phyloP scores from a whole-genome alignment of 257 asterid species.

The Rehmannia glutinosa region DNA sequence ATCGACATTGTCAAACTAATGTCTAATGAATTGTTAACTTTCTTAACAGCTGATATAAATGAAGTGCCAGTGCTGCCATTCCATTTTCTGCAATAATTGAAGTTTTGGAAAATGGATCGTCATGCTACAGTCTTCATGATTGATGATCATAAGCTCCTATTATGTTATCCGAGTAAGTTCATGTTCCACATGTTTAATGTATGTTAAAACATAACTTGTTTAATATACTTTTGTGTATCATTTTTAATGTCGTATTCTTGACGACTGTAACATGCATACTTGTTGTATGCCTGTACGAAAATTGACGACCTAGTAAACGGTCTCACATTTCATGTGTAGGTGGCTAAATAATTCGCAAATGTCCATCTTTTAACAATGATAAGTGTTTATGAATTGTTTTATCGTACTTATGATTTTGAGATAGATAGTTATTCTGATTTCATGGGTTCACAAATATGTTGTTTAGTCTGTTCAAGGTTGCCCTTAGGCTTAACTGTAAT shows the following conservation, averaged over 20 bases:
- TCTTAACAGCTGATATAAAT: not conserved
- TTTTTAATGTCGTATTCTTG: not conserved
- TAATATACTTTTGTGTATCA: not conserved
- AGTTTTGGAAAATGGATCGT: too few species aligned
- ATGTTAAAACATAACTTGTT: not conserved
- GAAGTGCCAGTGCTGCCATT: too few species aligned
- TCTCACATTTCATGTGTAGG: not conserved
- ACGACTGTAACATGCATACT: not conserved
- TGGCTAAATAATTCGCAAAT: not conserved
- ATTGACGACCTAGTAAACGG: not conserved
- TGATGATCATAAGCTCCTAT: conserved; percentile 4
- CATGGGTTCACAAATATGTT: too few species aligned
- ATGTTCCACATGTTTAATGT: not conserved
- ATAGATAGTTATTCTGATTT: too few species aligned
- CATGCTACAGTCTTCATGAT: too few species aligned
- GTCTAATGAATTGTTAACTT: too few species aligned
- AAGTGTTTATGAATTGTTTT: not conserved
- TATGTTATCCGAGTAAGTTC: not conserved
- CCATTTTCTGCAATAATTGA: too few species aligned
- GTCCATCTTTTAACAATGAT: not conserved
- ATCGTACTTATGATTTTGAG: too few species aligned
- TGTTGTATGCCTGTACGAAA: not conserved
- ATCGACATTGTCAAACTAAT: too few species aligned
- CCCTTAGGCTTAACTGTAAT: too few species aligned
- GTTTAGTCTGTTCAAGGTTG: too few species aligned